A percentile compares a stretch with the other conserved stretches of the same genome.
Conservation (phyloP, 176 grass and related monocot genomes). For the Carex parvula region DNA sequence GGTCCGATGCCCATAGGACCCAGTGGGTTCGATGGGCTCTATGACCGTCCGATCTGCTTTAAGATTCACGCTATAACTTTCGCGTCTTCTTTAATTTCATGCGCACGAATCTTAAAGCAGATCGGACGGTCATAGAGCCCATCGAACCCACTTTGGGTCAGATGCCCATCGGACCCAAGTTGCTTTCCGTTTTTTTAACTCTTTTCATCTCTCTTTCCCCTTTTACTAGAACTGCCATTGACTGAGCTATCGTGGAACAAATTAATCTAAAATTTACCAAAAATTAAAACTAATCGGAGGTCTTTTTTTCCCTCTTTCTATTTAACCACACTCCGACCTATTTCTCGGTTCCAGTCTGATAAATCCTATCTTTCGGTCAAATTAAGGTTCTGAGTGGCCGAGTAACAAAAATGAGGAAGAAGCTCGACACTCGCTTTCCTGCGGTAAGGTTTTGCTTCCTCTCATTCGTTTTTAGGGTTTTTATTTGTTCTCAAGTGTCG, state of each 20-base stretch:
- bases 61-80: too few species aligned
- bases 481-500: neutral
- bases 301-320: constrained; percentile 1
- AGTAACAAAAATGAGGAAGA: constrained; percentile 33
- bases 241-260: neutral
- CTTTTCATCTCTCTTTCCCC: neutral
- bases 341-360: neutral
- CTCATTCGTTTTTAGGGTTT: neutral
- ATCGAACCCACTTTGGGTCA: too few species aligned
- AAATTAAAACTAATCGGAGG: neutral
- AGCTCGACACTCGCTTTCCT: constrained; percentile 42
- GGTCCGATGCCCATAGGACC: too few species aligned
- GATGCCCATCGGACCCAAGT: too few species aligned
- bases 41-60: too few species aligned
- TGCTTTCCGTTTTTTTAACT: too few species aligned
- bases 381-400: neutral
- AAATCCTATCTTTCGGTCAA: neutral
- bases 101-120: too few species aligned
- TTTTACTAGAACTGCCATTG: constrained; percentile 8
- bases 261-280: constrained; percentile 8
- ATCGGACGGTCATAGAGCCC: too few species aligned
- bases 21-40: too few species aligned
- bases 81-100: too few species aligned
- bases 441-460: constrained; percentile 25
- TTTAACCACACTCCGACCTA: neutral